Base-by-base conservation (phyloP, 73 alveolate genomes). In the Tetrahymena elliotti region DNA sequence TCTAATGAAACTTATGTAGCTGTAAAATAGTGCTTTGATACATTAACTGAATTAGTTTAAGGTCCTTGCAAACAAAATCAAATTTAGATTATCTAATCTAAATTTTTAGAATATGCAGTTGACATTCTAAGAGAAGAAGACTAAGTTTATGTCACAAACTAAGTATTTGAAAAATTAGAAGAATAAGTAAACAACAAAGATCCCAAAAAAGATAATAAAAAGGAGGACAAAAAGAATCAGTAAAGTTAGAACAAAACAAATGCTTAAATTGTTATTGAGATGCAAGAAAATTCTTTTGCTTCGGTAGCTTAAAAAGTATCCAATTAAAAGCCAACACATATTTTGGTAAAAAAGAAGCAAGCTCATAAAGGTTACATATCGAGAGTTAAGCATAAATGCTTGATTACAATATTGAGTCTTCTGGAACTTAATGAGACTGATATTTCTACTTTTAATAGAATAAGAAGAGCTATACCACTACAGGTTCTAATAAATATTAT, bases 41-140 rank as follows among this genome's bases (percentile, higher is more conserved):
- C 98, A 6, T 68, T 96, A 7, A 96, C 97, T 33, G 98, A 96
- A 84, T 36, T 96, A 6, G 84, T 96, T 6, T 84, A 96, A 95
- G 98, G 98, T 16, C 98, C 98, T 15, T 96, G 98, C 38, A 93
- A 83, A 95, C 52, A 93, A 95, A 96, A 96, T 93, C 83, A 96
- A 93, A 41, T 40, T 37, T 22, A 93, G 27, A 82, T 96, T 35
- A 24, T 95, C 0, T 92, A 95, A 53, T 83, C 97, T 22, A 96
- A 93, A 53, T 96, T 96, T 35, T 24, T 95, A 33, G 98, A 96
- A 37, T 52, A 92, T 47, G 95, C 95, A 93, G 94, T 88, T 33
- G 53, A 38, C 0, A 47, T 96, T 52, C 54, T 96, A 37, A 52
- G 93, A 40, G 95, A 94, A 34, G 96, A 95, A 92, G 97, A 94